These are phyloP conservation scores for Geosmithia putterillii DNA, from an alignment of 2,329 filamentous ascomycete genomes.

Conservation along the genomic window DNA sequence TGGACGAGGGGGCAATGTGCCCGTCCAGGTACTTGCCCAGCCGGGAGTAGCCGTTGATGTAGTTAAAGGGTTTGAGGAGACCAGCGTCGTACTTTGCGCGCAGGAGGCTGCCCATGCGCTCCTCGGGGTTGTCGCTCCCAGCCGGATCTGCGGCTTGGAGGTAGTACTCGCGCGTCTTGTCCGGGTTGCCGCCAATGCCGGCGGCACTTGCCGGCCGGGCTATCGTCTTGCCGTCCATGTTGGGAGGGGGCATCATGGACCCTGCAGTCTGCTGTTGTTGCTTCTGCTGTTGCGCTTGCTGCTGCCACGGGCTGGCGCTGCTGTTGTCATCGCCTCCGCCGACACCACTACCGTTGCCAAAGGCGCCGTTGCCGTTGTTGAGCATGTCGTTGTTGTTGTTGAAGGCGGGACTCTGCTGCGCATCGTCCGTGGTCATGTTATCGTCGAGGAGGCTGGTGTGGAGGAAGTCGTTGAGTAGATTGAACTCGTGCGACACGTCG, in stretches of 20 bases:
- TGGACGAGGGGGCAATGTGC: constrained; percentile 69
- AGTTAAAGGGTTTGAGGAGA: constrained; percentile 92
- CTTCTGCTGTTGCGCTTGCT: background rate
- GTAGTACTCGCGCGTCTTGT: constrained; percentile 82
- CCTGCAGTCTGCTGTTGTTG: constrained; percentile 13
- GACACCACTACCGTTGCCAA: constrained; percentile 9
- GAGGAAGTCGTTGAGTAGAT: constrained; percentile 90
- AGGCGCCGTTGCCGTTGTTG: constrained; percentile 25
- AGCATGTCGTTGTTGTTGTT: constrained; percentile 34
- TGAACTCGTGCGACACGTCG: constrained; percentile 94
- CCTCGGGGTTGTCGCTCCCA: constrained; percentile 73
- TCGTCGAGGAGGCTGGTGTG: constrained; percentile 87
- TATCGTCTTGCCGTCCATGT: constrained; percentile 37
- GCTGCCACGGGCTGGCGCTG: background rate
- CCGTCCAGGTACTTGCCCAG: constrained; percentile 86
- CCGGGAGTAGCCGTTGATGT: constrained; percentile 88
- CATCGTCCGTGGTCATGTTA: constrained; percentile 55
- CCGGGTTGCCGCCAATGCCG: constrained; percentile 52
- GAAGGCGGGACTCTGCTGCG: constrained; percentile 31
- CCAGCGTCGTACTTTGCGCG: constrained; percentile 95
- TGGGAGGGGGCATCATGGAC: constrained; percentile 36
- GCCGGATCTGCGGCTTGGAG: constrained; percentile 92
- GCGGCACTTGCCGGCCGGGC: constrained; percentile 44
- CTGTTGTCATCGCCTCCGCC: constrained; percentile 5
- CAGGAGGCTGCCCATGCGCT: constrained; percentile 88